Evolutionary conservation across 768 basidiomycete genomes (phyloP), one percentile per base, ranked within the genome.

Genomic region (Xerocomellus intermedius): DNA sequence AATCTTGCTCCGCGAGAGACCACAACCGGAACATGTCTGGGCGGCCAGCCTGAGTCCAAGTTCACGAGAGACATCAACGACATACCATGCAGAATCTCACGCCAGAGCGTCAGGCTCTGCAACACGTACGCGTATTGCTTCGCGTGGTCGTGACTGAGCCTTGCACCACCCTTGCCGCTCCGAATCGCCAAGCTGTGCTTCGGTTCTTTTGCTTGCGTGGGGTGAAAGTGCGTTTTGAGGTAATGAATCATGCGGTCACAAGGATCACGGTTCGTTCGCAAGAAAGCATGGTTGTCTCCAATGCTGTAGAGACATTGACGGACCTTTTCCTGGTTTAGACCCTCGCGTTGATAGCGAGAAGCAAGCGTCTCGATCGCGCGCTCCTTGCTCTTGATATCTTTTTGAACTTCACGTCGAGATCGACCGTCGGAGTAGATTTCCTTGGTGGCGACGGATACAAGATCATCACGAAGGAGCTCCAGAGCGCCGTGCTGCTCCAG

Each of bases 21-120:
- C 87, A 93, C 37, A 94, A 71, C 57, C 85, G 88, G 75, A 94
- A 94, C 88, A 94, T 91, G 63, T 94, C 90, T 92, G 50, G 24
- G 2, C 12, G 10, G 35, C 17, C 9, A 38, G 38, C 17, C 42
- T 70, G 28, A 64, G 32, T 16, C 24, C 32, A 5, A 5, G 19
- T 19, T 22, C 16, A 5, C 6, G 32, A n/a, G 17, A 54, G 2
- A 42, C 6, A 21, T 14, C 7, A 35, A 26, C 28, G 3, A 56
- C 78, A 38, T 58, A 89, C 90, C 91, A 60, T 92, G 89, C 43
- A 94, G 67, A 56, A 91, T 91, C 69, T 91, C 91, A 32, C 85
- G 79, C 91, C 91, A 94, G 4, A 94, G 74, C 1, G 91, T 92
- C 66, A 94, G 74, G 69, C 89, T 92, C 70, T 94, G 91, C 44